A percentile compares a stretch with the other conserved stretches of the same genome.
Conservation (phyloP, 768 basidiomycete genomes). For the Boletus eberwhitei region DNA sequence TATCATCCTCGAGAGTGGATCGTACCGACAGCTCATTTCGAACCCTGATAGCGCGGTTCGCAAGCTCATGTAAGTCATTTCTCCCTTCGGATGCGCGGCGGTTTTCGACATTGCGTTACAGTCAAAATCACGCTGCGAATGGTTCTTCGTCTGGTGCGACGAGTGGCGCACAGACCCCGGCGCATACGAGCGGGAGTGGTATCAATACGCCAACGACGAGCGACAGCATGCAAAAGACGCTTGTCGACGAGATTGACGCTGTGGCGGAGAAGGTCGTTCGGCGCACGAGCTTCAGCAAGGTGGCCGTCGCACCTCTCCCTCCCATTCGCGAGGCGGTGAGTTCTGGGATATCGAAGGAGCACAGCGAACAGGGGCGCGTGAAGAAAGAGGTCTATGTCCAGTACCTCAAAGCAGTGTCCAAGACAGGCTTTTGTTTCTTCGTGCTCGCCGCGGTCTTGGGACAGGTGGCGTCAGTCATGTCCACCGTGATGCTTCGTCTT, state of each 20-base stretch:
- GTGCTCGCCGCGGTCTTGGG: slow-evolving; percentile 49
- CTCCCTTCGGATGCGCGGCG: background rate
- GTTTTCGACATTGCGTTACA: slow-evolving; percentile 10
- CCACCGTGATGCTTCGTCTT: slow-evolving; percentile 64
- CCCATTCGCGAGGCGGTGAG: slow-evolving; percentile 38
- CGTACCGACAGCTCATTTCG: slow-evolving; percentile 56
- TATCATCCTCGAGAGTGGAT: slow-evolving; percentile 73
- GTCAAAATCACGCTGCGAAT: slow-evolving; percentile 46
- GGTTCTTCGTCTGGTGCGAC: slow-evolving; percentile 38
- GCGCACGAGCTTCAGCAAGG: slow-evolving; percentile 55
- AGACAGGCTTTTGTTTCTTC: slow-evolving; percentile 65
- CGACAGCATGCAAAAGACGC: slow-evolving; percentile 17
- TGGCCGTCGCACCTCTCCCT: slow-evolving; percentile 44
- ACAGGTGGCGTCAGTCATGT: slow-evolving; percentile 59
- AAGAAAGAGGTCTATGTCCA: slow-evolving; percentile 70
- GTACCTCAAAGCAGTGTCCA: slow-evolving; percentile 80
- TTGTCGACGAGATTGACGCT: slow-evolving; percentile 26
- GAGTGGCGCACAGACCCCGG: slow-evolving; percentile 50
- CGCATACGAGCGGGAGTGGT: slow-evolving; percentile 29
- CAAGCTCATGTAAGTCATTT: slow-evolving; percentile 64
- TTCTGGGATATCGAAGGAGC: slow-evolving; percentile 60
- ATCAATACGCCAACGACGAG: slow-evolving; percentile 17
- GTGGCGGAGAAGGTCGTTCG: slow-evolving; percentile 57
- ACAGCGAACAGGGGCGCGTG: slow-evolving; percentile 77
- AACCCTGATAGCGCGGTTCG: slow-evolving; percentile 64